Conservation (phyloP, 2,329 filamentous ascomycete genomes). For the Neophaeococcomyces aloes region DNA sequence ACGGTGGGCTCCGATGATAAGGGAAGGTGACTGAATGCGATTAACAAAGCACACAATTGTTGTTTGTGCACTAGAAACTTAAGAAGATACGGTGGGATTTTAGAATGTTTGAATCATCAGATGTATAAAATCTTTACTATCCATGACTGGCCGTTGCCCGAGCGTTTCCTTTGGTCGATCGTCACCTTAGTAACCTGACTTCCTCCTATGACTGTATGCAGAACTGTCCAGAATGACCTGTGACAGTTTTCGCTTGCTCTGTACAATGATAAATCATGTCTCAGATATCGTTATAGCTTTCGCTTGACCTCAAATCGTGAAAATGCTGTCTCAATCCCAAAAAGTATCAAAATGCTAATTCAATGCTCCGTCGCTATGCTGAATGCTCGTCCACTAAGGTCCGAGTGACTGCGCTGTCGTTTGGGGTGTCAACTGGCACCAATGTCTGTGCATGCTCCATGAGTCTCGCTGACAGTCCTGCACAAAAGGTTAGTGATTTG, state of each 20-base stretch:
- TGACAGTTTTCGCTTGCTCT: not conserved
- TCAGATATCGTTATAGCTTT: not conserved
- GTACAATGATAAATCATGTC: slow-evolving; percentile 3
- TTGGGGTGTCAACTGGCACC: slow-evolving; percentile 49
- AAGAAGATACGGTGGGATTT: too few relatives aligned
- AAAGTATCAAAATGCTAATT: slow-evolving; percentile 6
- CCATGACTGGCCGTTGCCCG: too few relatives aligned
- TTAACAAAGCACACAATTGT: too few relatives aligned
- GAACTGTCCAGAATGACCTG: too few relatives aligned
- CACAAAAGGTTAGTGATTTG: slow-evolving; percentile 5
- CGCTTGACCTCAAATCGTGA: not conserved
- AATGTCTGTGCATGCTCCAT: slow-evolving; percentile 96
- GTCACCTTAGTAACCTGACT: too few relatives aligned
- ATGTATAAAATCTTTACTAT: too few relatives aligned
- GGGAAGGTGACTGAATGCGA: too few relatives aligned
- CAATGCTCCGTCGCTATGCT: slow-evolving; percentile 20
- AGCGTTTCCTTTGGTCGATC: too few relatives aligned
- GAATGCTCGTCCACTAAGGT: slow-evolving; percentile 14
- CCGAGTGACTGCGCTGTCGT: slow-evolving; percentile 2
- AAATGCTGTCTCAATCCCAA: not conserved
- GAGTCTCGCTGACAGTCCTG: slow-evolving; percentile 88
- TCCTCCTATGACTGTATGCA: too few relatives aligned
- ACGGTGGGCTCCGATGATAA: not conserved
- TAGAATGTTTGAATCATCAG: too few relatives aligned
- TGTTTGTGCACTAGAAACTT: too few relatives aligned